Evolutionary conservation across 257 asterid species (phyloP).

Genomic region (Verbena officinalis): DNA sequence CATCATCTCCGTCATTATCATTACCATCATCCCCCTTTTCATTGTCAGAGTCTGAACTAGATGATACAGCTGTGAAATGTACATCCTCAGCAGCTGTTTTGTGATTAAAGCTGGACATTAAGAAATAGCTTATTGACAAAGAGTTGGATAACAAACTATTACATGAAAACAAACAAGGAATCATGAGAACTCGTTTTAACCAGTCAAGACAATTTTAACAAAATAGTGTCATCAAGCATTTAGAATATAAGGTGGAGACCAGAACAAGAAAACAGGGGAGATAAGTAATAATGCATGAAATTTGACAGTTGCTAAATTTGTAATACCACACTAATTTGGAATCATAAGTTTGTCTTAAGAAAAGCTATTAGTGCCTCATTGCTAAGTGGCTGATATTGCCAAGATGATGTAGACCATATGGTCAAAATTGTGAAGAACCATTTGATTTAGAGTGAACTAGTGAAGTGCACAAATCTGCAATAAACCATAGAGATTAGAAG

Average conservation of each 20-base stretch:
- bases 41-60: conserved; percentile 42
- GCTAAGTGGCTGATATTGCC: background rate
- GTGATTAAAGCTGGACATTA: conserved; percentile 80
- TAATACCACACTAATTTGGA: background rate
- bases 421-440: background rate
- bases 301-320: background rate
- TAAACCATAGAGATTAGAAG: background rate
- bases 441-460: background rate
- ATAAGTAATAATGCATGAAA: too few species aligned
- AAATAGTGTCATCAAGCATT: conserved; percentile 1
- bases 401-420: background rate
- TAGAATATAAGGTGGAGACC: background rate
- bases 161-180: conserved; percentile 13
- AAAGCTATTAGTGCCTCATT: background rate
- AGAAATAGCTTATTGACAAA: conserved; percentile 25
- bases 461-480: too few species aligned
- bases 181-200: background rate
- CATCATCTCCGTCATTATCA: conserved; percentile 41
- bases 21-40: conserved; percentile 32
- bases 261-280: background rate
- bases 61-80: conserved; percentile 71
- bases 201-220: conserved; percentile 21
- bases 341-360: conserved; percentile 15
- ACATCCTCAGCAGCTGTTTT: conserved; percentile 92
- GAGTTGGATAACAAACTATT: conserved; percentile 20